Conservation (phyloP, 441 rosid genomes). For the Populus hybrid region DNA sequence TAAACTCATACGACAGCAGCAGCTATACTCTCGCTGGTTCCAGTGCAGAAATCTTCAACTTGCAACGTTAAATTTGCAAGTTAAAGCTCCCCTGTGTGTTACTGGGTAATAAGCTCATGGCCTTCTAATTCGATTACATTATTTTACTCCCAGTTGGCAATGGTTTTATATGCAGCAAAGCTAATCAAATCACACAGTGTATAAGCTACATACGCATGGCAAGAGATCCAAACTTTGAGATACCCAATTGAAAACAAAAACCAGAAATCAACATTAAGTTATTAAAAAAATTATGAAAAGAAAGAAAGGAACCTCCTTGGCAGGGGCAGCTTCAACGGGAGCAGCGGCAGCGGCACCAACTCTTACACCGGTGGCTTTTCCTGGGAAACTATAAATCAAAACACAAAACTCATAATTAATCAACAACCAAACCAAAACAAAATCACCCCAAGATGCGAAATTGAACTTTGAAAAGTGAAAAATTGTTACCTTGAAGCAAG, state of each 20-base stretch:
- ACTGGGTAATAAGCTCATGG: not conserved
- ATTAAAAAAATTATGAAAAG: not conserved
- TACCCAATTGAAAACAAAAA: not conserved
- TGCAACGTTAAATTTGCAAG: too few relatives aligned
- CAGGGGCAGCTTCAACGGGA: constrained; percentile 26
- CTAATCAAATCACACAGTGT: not conserved
- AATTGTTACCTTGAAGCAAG: constrained; percentile 63
- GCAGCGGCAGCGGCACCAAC: constrained; percentile 46
- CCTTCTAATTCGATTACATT: not conserved
- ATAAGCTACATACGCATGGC: too few relatives aligned
- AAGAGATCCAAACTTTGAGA: not conserved
- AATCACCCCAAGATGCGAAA: not conserved
- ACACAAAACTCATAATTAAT: not conserved
- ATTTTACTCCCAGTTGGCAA: not conserved
- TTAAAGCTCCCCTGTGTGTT: not conserved
- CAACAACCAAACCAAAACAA: not conserved
- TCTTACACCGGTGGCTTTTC: constrained; percentile 77
- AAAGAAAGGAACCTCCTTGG: constrained; percentile 26
- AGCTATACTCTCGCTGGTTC: not conserved
- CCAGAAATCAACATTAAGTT: not conserved
- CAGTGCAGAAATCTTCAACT: not conserved
- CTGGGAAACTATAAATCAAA: constrained; percentile 56
- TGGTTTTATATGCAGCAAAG: not conserved
- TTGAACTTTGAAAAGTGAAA: not conserved
- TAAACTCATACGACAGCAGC: not conserved